These are phyloP conservation scores for Nannizzia gypsea DNA, from an alignment of 2,329 filamentous ascomycete genomes.

Conservation along the genomic window DNA sequence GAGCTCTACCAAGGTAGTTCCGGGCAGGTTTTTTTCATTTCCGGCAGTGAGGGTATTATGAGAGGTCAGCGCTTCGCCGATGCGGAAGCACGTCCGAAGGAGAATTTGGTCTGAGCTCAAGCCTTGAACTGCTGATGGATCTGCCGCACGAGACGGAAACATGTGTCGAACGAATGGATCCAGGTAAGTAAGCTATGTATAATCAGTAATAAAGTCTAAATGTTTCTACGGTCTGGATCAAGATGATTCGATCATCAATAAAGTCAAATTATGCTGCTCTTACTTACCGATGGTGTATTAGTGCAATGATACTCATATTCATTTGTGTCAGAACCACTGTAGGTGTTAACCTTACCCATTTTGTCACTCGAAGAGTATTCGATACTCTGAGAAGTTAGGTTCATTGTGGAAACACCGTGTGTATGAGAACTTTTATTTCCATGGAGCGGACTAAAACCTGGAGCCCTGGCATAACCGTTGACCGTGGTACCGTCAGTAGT, in stretches of 20 bases:
- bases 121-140: slow-evolving; percentile 12
- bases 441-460: not conserved
- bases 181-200: not conserved
- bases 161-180: slow-evolving; percentile 7
- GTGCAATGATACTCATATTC: no score
- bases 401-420: not conserved
- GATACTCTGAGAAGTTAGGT: not conserved
- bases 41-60: not conserved
- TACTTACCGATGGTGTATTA: no score
- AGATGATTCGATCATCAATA: no score
- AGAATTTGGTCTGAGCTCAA: slow-evolving; percentile 9
- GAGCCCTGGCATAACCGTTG: not conserved
- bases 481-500: not conserved
- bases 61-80: slow-evolving; percentile 9
- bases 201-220: no score
- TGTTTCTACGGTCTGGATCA: no score
- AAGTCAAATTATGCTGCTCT: no score
- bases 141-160: slow-evolving; percentile 4
- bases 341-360: no score
- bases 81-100: slow-evolving; percentile 13
- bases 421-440: not conserved
- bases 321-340: no score
- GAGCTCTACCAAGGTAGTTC: slow-evolving; percentile 10
- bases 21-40: not conserved
- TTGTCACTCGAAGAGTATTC: no score